A percentile compares a stretch with the other conserved stretches of the same genome.
Conservation (phyloP, 2,329 filamentous ascomycete species). For the Biscogniauxia mediterranea region DNA sequence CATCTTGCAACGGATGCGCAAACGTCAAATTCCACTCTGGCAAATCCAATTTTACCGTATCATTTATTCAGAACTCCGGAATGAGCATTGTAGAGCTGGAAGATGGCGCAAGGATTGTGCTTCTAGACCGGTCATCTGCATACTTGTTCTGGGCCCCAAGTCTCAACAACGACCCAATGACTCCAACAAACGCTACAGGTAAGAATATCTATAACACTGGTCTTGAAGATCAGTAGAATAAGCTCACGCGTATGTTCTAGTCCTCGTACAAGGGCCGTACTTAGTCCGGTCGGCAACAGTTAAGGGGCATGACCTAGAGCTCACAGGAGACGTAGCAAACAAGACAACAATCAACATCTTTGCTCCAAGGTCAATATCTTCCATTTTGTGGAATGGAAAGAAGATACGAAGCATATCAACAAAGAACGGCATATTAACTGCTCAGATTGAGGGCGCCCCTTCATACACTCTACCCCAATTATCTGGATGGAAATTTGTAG, state of each 20-base stretch:
- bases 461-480: constrained; percentile 40
- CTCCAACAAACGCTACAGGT: constrained; percentile 45
- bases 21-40: constrained; percentile 41
- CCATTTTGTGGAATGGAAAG: constrained; percentile 52
- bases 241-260: constrained; percentile 26
- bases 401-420: constrained; percentile 30
- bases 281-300: constrained; percentile 47
- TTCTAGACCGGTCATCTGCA: constrained; percentile 53
- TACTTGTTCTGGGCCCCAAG: constrained; percentile 57
- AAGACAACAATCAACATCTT: constrained; percentile 45
- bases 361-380: constrained; percentile 43
- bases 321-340: constrained; percentile 46
- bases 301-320: constrained; percentile 34
- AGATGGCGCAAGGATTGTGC: constrained; percentile 47
- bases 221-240: background rate
- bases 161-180: constrained; percentile 45
- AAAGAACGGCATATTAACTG: constrained; percentile 29
- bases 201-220: constrained; percentile 8
- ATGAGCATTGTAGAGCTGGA: constrained; percentile 45
- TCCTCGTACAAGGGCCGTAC: constrained; percentile 52
- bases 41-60: constrained; percentile 40
- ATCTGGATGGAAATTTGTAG: constrained; percentile 44
- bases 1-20: constrained; percentile 39
- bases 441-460: constrained; percentile 27
- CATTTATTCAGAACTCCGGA: constrained; percentile 49